Evolutionary conservation across 108 stramenopile genomes (phyloP).

Genomic region (Nitzschia sp.): DNA sequence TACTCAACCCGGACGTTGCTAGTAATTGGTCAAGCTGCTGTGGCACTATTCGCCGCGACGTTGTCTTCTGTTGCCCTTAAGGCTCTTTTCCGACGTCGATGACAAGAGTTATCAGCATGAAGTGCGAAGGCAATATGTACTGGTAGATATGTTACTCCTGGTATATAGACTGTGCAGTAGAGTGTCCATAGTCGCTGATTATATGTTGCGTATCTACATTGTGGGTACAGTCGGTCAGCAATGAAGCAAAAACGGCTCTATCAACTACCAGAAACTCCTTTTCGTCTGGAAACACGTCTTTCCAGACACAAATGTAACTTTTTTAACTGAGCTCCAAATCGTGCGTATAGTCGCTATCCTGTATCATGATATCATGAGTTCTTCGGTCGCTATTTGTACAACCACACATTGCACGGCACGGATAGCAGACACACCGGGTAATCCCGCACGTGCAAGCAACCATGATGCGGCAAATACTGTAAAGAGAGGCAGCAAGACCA

Average conservation of each 20-base stretch:
- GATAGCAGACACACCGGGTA: conserved; percentile 61
- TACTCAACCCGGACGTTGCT: conserved; percentile 8
- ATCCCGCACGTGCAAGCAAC: conserved; percentile 47
- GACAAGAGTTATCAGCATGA: background rate
- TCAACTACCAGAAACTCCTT: too few relatives aligned
- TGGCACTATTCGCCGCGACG: conserved; percentile 28
- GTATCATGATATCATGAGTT: conserved; percentile 16
- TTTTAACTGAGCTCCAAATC: conserved; percentile 38
- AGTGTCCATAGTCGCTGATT: too few relatives aligned
- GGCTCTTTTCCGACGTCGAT: conserved; percentile 16
- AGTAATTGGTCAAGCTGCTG: conserved; percentile 20
- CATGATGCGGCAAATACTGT: conserved; percentile 56
- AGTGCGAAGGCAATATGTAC: too few relatives aligned
- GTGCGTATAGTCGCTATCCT: conserved; percentile 17
- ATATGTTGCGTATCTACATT: too few relatives aligned
- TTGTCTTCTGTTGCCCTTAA: conserved; percentile 22
- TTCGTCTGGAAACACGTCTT: too few relatives aligned
- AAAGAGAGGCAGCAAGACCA: conserved; percentile 10
- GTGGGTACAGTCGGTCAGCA: too few relatives aligned
- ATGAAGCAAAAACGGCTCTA: too few relatives aligned
- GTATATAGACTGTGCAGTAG: background rate
- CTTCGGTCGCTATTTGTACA: conserved; percentile 15
- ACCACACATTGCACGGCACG: conserved; percentile 51
- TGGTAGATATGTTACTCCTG: background rate
- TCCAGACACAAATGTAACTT: too few relatives aligned